Evolutionary conservation across 495 filamentous ascomycete genomes (phyloP), one percentile per base, ranked within the genome.

Genomic region (Podospora comata): DNA sequence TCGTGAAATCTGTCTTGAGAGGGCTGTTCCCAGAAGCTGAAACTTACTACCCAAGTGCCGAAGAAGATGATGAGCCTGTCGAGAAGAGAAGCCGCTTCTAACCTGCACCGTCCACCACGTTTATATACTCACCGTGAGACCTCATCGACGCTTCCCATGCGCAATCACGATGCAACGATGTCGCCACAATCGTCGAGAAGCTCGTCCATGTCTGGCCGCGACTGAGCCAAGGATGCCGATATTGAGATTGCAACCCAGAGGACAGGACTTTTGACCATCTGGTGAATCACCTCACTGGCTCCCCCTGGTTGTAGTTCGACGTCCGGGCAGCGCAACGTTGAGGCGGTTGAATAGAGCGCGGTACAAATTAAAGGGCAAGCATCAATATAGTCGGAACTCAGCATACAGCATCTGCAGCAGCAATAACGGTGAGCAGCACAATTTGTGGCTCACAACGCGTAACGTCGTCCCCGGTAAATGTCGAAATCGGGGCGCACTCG

Each of bases 391-490:
- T 44, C 61, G 61, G 61, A 63, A 63, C 61, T 58, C n/a, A 58
- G 3, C 16, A 58, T 58, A 58, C 19, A 58, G 23, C 55, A 20
- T 58, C 54, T 20, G 55, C 55, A 20, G 55, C 55, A 58, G 9
- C 11, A n/a, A 39, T 39, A 63, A 23, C 23, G 1, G 16, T 63
- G 28, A 44, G 6, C 34, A 26, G 16, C 18, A 23, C 61, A 48
- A 48, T 63, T n/a, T 63, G 32, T 34, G 61, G 34, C 32, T 18
- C 61, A 13, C n/a, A 32, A 63, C 28, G 28, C 19, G 61, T 63
- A 63, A 48, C 61, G 61, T 63, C 61, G 61, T 63, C 34, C 61
- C 61, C 61, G 61, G 61, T 63, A 63, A 63, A 63, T 63, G n/a
- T 44, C 28, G 6, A 58, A 5, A 32, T 39, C 30, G 16, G 9